Base-by-base conservation (phyloP, 768 basidiomycete species). In the Polyporus arcularius region DNA sequence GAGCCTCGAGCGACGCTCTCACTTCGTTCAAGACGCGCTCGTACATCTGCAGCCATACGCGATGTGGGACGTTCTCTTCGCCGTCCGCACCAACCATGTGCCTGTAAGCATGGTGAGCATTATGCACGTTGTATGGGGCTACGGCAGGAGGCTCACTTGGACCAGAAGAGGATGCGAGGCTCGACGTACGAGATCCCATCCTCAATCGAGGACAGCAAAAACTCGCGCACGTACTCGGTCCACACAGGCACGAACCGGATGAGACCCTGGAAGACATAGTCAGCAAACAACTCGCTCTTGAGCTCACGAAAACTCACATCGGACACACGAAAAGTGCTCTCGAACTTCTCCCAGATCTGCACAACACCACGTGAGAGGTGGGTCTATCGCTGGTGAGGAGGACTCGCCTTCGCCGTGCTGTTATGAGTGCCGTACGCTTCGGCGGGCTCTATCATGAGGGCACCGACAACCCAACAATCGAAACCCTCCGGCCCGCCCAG, bases 331-430 rank as follows among this genome's bases (percentile, higher is more conserved):
- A 86, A 86, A 0, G 82, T 85, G 67, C 76, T 83, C 15, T 67
- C 65, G 67, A 93, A 92, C 63, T 90, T 90, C 46, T 82, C 70
- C 90, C 90, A 92, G 50, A 92, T 92, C 89, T 91, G 59, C 39
- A 18, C 11, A 9, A 9, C 31, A 14, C n/a, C 18, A 28, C 21
- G 4, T 41, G 43, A 26, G 32, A 40, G 35, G 15, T n/a, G 12
- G 38, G 21, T 10, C 7, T 26, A 14, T 52, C 12, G 7, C 16
- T 16, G 16, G 28, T 31, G 9, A 14, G 30, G 2, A 42, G 12
- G 11, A 43, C 31, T 32, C 21, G 85, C 90, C 81, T 89, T 88
- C 3, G 78, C 73, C 10, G 86, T 78, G 4, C 87, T 89, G 54
- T 89, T 89, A 62, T 90, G 86, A 2, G 86, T 90, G 4, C 79